Evolutionary conservation across 441 rosid genomes (phyloP), one percentile per base, ranked within the genome.

Genomic region (Flueggea neowawraea): DNA sequence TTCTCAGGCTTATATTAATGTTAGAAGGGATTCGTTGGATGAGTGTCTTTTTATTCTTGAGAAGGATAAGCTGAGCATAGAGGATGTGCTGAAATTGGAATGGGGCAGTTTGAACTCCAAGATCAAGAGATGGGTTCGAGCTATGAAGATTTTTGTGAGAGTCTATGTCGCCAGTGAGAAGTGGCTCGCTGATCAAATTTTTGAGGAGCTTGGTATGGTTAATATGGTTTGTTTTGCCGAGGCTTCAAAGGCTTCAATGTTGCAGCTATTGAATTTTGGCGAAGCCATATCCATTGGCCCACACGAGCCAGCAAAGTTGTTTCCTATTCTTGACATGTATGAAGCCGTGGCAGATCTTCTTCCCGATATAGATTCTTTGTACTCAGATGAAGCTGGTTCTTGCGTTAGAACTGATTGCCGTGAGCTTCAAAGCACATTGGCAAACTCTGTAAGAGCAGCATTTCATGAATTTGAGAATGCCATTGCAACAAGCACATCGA

Each of bases 41-140:
- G 94, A 89, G 75, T 87, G 83, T 71, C 89, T 90, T 12, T 73
- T 69, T 61, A 70, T 75, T 61, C 88, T 90, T 11, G 93, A 90
- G 63, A 82, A 90, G 31, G 97, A 88, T 82, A 89, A 87, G 70
- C 61, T 85, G 74, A 85, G 94, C 73, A 89, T 89, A 3, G 95
- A 89, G 76, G 94, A 89, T 67, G 97, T 94, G 62, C 78, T 90
- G 62, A 89, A 50, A 78, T 72, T 94, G 93, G 95, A 89, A 39
- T 89, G 96, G 97, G 78, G 75, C 17, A 73, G 69, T 58, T 58
- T 87, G 69, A 84, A 85, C 73, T 79, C 86, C 31, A 90, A 79
- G 80, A 86, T 91, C 78, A 94, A 79, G 83, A 85, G 83, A 76
- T 90, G 98, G 97, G 79, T 84, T 60, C 64, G 88, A 52, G 91